These are phyloP conservation scores for Trichoderma semiorbis DNA, from an alignment of 2,329 filamentous ascomycete genomes.

Conservation along the genomic window DNA sequence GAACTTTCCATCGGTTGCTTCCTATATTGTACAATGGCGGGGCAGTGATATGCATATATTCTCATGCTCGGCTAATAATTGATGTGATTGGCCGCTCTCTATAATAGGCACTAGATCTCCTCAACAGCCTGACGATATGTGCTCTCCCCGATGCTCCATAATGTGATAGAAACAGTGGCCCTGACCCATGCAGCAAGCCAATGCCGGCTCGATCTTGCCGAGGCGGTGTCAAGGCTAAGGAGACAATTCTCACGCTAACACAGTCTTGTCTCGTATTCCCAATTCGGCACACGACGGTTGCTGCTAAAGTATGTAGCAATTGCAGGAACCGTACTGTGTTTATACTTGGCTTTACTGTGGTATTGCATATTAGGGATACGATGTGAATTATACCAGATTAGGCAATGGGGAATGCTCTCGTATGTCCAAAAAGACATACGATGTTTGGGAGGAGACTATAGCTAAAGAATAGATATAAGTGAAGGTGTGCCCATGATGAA, in stretches of 20 bases:
- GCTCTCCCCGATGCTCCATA: background rate
- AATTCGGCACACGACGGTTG: constrained; percentile 8
- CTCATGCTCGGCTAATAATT: background rate
- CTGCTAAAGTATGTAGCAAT: background rate
- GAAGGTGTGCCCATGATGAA: background rate
- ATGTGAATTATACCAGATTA: background rate
- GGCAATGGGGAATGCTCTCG: background rate
- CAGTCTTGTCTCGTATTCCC: background rate
- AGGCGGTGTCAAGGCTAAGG: background rate
- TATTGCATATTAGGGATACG: constrained; percentile 2
- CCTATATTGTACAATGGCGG: background rate
- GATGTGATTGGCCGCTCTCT: background rate
- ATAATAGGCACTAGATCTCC: background rate
- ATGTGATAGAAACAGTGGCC: background rate
- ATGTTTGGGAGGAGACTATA: background rate
- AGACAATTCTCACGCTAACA: background rate
- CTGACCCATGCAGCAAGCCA: background rate
- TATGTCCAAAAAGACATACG: background rate
- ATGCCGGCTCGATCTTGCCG: background rate
- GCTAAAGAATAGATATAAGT: background rate
- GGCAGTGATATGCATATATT: background rate
- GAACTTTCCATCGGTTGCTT: background rate
- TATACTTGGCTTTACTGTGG: background rate
- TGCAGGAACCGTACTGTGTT: background rate
- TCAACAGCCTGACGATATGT: background rate